These are phyloP conservation scores for Emergomyces pasteurianus DNA, from an alignment of 2,329 filamentous ascomycete genomes.

Conservation along the genomic window DNA sequence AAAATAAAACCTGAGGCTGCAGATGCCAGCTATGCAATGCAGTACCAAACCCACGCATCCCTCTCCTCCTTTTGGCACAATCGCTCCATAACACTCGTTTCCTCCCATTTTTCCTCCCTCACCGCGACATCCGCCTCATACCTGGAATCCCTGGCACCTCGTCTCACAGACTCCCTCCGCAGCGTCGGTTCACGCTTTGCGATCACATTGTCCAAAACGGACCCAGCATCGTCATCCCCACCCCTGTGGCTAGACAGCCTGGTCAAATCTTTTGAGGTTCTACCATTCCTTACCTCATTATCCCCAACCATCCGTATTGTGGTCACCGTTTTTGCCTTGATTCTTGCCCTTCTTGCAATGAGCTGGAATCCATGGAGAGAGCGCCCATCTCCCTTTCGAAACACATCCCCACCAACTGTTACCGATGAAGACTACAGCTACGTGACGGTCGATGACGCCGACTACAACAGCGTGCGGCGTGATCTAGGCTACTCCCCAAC, in stretches of 20 bases:
- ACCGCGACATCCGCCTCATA: slow-evolving; percentile 31
- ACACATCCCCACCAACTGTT: slow-evolving; percentile 21
- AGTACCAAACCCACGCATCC: neutral
- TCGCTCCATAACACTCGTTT: slow-evolving; percentile 27
- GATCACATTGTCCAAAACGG: slow-evolving; percentile 8
- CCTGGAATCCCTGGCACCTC: slow-evolving; percentile 23
- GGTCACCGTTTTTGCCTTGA: neutral
- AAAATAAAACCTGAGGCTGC: neutral
- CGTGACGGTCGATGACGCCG: slow-evolving; percentile 26
- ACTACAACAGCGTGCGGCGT: slow-evolving; percentile 8
- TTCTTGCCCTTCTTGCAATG: neutral
- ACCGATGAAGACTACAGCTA: slow-evolving; percentile 30
- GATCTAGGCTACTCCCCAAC: neutral
- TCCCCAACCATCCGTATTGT: neutral
- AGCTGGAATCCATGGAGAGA: slow-evolving; percentile 17
- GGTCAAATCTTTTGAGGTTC: neutral
- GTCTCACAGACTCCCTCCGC: slow-evolving; percentile 15
- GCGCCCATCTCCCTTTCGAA: slow-evolving; percentile 19
- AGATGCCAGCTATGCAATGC: neutral
- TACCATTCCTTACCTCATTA: neutral
- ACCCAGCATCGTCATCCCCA: neutral
- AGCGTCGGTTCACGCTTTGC: neutral
- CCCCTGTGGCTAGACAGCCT: neutral
- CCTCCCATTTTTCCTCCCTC: slow-evolving; percentile 26
- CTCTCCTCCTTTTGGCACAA: neutral